A percentile compares a stretch with the other conserved stretches of the same genome.
phyloP scores from a whole-genome alignment of 1,139 yeast species.

The Geotrichum australiense region DNA sequence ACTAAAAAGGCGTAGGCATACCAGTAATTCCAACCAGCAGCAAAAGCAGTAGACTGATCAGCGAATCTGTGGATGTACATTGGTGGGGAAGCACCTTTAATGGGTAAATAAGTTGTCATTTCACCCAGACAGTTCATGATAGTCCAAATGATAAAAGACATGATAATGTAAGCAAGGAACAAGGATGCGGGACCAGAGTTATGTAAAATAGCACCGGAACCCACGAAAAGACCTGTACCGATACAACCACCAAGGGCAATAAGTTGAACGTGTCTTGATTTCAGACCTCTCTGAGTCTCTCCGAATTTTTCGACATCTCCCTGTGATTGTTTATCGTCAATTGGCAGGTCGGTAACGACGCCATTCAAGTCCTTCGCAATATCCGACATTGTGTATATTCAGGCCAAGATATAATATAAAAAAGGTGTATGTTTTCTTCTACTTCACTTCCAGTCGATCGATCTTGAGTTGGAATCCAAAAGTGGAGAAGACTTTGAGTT shows the following conservation, averaged over 20 bases:
- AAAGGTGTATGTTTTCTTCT: too few species aligned
- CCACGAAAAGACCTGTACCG: slow-evolving; percentile 70
- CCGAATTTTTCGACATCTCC: too few species aligned
- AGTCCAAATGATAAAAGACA: slow-evolving; percentile 47
- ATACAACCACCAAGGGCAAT: slow-evolving; percentile 86
- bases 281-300: slow-evolving; percentile 35
- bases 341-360: too few species aligned
- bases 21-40: slow-evolving; percentile 82
- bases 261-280: slow-evolving; percentile 66
- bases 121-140: slow-evolving; percentile 56
- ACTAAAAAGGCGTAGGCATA: slow-evolving; percentile 83
- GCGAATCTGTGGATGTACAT: slow-evolving; percentile 41
- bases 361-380: too few species aligned
- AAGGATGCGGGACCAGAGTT: slow-evolving; percentile 65
- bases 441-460: too few species aligned
- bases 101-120: slow-evolving; percentile 54
- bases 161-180: slow-evolving; percentile 47
- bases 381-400: too few species aligned
- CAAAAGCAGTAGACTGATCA: slow-evolving; percentile 52
- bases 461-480: too few species aligned
- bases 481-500: too few species aligned
- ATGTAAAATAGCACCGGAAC: slow-evolving; percentile 52
- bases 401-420: too few species aligned
- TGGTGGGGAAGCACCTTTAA: slow-evolving; percentile 29
- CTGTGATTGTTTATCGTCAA: too few species aligned